A percentile compares a stretch with the other conserved stretches of the same genome.
Evolutionary conservation across 805 yeast genomes (phyloP).

Genomic region (Blastobotrys americana): DNA sequence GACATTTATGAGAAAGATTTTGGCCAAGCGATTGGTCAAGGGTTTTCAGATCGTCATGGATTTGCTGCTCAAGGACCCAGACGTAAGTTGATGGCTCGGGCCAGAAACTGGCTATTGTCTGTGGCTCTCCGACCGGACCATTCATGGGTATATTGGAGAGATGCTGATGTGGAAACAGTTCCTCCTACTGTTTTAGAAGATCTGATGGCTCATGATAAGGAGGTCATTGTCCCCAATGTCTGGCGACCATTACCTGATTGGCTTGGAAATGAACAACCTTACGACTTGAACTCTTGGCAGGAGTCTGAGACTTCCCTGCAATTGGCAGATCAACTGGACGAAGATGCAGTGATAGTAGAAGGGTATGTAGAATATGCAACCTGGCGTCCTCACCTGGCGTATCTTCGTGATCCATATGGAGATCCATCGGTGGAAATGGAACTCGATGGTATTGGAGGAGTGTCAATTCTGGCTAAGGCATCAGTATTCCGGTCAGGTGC

Average conservation of each 20-base stretch:
- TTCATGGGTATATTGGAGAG: constrained; percentile 97
- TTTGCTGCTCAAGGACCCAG: constrained; percentile 96
- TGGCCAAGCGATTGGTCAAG: constrained; percentile 91
- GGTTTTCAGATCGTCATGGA: constrained; percentile 91
- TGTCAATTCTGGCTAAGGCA: constrained; percentile 83
- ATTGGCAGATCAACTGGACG: constrained; percentile 52
- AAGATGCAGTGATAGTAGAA: constrained; percentile 94
- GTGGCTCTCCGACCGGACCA: constrained; percentile 90
- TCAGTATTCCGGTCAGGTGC: constrained; percentile 80
- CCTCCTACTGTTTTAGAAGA: constrained; percentile 84
- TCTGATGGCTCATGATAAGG: constrained; percentile 83
- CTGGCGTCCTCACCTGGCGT: constrained; percentile 96
- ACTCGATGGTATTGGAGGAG: constrained; percentile 96
- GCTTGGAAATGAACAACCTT: constrained; percentile 85
- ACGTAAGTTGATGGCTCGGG: constrained; percentile 91
- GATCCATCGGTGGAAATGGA: constrained; percentile 83
- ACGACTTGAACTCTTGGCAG: constrained; percentile 94
- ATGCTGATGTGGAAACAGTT: constrained; percentile 90
- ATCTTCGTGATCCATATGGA: constrained; percentile 89
- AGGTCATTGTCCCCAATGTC: constrained; percentile 92
- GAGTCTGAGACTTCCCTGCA: constrained; percentile 67
- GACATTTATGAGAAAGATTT: constrained; percentile 87
- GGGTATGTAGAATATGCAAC: constrained; percentile 97
- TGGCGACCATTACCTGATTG: constrained; percentile 96
- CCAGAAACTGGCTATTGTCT: constrained; percentile 88